Conservation (phyloP, 805 yeast species). For the Tetrapisispora pingtungensis region DNA sequence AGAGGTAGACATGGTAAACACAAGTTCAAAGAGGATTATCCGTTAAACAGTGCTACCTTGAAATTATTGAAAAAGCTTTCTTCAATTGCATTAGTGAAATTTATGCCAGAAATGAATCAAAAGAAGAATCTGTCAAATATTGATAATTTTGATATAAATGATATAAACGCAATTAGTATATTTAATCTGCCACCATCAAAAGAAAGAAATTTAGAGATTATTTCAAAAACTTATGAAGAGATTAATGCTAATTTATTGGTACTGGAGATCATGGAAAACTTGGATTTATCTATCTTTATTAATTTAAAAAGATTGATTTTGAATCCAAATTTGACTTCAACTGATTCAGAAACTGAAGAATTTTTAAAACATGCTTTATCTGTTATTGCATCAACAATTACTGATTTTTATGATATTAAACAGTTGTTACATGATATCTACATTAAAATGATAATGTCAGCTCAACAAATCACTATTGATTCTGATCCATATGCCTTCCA, state of each 20-base stretch:
- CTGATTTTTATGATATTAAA: slow-evolving; percentile 62
- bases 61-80: slow-evolving; percentile 8
- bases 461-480: slow-evolving; percentile 55
- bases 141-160: background rate
- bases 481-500: slow-evolving; percentile 61
- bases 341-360: slow-evolving; percentile 19
- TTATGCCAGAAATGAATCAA: slow-evolving; percentile 1
- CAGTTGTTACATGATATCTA: slow-evolving; percentile 57
- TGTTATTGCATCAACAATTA: slow-evolving; percentile 22
- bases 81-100: background rate
- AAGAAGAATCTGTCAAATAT: background rate
- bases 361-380: slow-evolving; percentile 18
- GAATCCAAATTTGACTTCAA: slow-evolving; percentile 3
- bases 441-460: slow-evolving; percentile 46
- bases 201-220: slow-evolving; percentile 13
- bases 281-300: slow-evolving; percentile 22
- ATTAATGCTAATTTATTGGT: slow-evolving; percentile 15
- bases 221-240: slow-evolving; percentile 19
- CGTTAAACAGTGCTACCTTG: slow-evolving; percentile 21
- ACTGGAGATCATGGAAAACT: slow-evolving; percentile 18
- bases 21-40: slow-evolving; percentile 5
- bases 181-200: background rate
- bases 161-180: background rate
- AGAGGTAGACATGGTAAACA: background rate
- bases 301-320: slow-evolving; percentile 18